phyloP scores from a whole-genome alignment of 2,329 filamentous ascomycete species.

The Fusarium devonianum region DNA sequence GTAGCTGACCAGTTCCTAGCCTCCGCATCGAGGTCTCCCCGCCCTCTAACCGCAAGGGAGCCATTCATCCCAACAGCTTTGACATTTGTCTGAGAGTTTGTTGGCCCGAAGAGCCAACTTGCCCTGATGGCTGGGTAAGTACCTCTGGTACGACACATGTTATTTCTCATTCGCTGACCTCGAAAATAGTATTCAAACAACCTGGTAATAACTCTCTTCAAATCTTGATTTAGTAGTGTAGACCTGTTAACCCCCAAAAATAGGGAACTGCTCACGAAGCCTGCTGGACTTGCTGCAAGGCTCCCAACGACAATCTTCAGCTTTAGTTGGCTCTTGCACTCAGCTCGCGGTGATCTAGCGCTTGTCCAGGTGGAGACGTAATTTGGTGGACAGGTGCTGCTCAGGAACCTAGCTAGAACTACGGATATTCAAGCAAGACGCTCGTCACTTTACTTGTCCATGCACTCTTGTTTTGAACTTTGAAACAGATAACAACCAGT shows the following conservation, averaged over 20 bases:
- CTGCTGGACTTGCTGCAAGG: constrained; percentile 30
- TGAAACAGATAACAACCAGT: no score
- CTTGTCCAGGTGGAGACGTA: no score
- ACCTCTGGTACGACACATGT: rapidly evolving
- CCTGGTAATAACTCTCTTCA: background rate
- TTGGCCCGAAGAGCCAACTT: background rate
- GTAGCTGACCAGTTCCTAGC: background rate
- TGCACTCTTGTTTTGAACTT: no score
- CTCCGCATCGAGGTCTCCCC: constrained; percentile 27
- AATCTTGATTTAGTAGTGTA: no score
- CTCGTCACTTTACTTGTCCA: no score
- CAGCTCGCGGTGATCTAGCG: no score
- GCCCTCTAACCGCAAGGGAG: background rate
- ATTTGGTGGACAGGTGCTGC: no score
- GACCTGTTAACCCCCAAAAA: background rate
- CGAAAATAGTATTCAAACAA: background rate
- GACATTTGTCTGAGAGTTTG: constrained; percentile 9
- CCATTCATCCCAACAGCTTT: background rate
- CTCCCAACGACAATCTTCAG: background rate
- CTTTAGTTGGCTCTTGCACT: background rate
- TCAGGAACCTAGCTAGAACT: no score
- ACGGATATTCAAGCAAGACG: no score
- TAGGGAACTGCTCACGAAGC: background rate
- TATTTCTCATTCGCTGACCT: background rate
- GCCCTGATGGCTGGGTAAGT: constrained; percentile 24